Conservation (phyloP, 148 eudicot species). For the Spergularia bocconei region DNA sequence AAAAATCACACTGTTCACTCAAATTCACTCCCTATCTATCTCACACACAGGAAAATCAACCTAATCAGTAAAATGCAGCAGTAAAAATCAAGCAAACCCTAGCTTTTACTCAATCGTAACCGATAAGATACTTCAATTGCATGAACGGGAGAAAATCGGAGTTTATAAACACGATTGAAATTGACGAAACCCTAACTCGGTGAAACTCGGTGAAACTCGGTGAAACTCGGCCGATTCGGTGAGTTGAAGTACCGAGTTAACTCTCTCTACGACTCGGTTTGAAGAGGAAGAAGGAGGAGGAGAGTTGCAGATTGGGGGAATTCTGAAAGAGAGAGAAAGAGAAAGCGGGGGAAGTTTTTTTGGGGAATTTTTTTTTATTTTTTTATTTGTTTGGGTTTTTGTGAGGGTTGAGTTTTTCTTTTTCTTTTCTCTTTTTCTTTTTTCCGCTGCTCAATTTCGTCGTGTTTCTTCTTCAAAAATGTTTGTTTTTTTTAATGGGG, state of each 20-base stretch:
- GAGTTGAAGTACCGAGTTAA: not conserved
- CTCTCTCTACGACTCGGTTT: not conserved
- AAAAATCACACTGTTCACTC: constrained; percentile 7
- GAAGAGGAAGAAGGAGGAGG: not conserved
- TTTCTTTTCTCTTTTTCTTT: not conserved
- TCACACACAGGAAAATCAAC: not conserved
- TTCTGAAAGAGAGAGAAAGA: constrained; percentile 8
- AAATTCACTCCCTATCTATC: not conserved
- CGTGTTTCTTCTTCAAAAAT: too few species aligned
- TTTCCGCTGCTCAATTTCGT: too few species aligned
- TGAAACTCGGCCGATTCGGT: constrained; percentile 21
- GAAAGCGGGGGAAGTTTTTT: not conserved
- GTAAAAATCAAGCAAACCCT: constrained; percentile 12
- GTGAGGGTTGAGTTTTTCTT: constrained; percentile 20
- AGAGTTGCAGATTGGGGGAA: not conserved
- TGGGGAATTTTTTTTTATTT: not conserved
- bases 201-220: constrained; percentile 17
- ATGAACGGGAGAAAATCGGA: constrained; percentile 13
- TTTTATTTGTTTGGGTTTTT: not conserved
- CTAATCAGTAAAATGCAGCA: constrained; percentile 1
- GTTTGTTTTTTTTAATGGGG: too few species aligned
- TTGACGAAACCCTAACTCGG: constrained; percentile 28
- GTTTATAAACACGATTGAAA: not conserved
- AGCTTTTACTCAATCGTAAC: not conserved
- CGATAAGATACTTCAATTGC: constrained; percentile 8